phyloP scores from a whole-genome alignment of 768 basidiomycete species.

The Kwoniella heveanensis region DNA sequence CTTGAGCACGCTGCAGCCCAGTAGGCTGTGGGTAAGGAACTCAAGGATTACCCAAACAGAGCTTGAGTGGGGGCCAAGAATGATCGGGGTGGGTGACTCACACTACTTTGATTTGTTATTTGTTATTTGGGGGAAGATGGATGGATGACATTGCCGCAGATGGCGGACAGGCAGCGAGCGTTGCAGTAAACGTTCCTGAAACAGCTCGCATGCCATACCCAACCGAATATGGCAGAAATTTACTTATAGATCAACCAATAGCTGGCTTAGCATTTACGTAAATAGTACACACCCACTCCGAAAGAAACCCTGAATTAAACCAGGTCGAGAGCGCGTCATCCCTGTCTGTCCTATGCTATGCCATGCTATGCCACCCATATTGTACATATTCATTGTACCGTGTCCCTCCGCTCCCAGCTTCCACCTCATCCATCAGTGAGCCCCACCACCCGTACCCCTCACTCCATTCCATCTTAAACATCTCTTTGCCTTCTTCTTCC shows the following conservation, averaged over 20 bases:
- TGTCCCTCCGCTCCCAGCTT: neutral
- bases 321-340: slow-evolving; percentile 15
- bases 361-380: no score
- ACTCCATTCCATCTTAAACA: slow-evolving; percentile 3
- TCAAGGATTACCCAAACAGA: no score
- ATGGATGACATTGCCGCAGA: no score
- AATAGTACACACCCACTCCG: slow-evolving; percentile 3
- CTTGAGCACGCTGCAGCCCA: no score
- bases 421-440: slow-evolving; percentile 11
- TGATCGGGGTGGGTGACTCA: no score
- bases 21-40: no score
- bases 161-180: no score
- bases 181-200: no score
- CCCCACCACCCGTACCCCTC: slow-evolving; percentile 9
- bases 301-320: neutral
- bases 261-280: slow-evolving; percentile 16
- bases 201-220: slow-evolving; percentile 1
- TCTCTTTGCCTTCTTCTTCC: neutral
- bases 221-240: slow-evolving; percentile 10
- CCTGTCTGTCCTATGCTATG: neutral
- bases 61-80: no score
- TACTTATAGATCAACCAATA: neutral
- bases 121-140: no score
- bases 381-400: neutral
- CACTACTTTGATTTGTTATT: no score